Evolutionary conservation across 768 basidiomycete genomes (phyloP), one percentile per base, ranked within the genome.

Genomic region (Asterophora parasitica): DNA sequence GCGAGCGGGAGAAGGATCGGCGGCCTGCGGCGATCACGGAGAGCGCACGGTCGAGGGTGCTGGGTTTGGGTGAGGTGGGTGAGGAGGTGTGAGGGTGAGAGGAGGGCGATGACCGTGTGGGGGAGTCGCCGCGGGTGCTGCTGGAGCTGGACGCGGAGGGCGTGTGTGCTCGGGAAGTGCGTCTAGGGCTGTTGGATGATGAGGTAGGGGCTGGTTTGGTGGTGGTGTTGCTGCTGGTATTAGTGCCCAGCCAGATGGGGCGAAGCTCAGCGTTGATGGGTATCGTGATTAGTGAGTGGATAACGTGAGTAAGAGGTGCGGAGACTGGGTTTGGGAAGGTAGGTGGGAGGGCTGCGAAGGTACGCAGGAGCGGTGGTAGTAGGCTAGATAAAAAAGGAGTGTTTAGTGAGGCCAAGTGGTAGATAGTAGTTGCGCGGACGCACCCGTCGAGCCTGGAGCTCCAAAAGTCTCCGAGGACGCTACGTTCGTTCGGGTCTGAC

Each of bases 271-370:
- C 64, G 30, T 72, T 66, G 45, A 89, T 71, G 35, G 93, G 93
- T 48, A 94, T 78, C 28, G 76, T 79, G 50, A 94, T 88, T 37
- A 96, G 75, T 8, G 81, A 71, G 60, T 96, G 89, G 33, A 95
- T 84, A 44, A 84, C 75, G 51, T 95, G 87, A 1, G 88, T 83
- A 28, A 96, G 66, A 0, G 93, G 91, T 0, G 84, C 66, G 0
- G 79, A 69, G 31, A 95, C 69, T 2, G 90, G 91, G 3, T 71
- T 72, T 8, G 77, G 75, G 43, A 77, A 81, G 4, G 77, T 73
- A 3, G 77, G 74, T 0, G 86, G 81, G 17, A 88, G 74, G n/a
- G 73, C 58, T 52, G 80, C 74, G 64, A 92, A 88, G 4, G 81
- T 74, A 26, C 81, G 79, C 32, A 94, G 70, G 17, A 92, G 74